Percentiles rank a stretch among this genome's conserved stretches.
phyloP scores from a whole-genome alignment of 177 flowering plant genomes.

The Vitis hybrid region DNA sequence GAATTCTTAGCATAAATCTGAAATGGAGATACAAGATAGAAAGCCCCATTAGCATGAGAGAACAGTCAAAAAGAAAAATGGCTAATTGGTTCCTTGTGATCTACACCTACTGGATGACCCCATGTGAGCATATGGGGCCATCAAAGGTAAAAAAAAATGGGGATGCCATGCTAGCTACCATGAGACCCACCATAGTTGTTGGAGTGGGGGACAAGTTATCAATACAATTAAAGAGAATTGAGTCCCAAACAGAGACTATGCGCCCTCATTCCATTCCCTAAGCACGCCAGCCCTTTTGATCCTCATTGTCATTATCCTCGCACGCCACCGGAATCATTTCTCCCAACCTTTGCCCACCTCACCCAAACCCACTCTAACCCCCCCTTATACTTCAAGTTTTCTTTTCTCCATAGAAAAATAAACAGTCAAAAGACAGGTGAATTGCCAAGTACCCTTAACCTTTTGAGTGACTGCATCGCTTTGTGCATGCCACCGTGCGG shows the following conservation, averaged over 20 bases:
- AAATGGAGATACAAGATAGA: too few species aligned
- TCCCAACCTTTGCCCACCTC: slow-evolving; percentile 12
- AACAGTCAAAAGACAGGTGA: too few species aligned
- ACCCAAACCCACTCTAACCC: background rate
- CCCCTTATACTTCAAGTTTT: background rate
- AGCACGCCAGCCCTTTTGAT: slow-evolving; percentile 30
- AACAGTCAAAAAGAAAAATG: background rate
- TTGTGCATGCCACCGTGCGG: too few species aligned
- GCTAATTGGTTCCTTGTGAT: background rate
- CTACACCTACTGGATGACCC: background rate
- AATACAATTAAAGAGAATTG: slow-evolving; percentile 14
- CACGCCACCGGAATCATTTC: slow-evolving; percentile 31
- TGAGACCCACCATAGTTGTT: slow-evolving; percentile 28
- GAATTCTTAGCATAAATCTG: too few species aligned
- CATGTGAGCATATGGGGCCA: background rate
- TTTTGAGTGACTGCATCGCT: too few species aligned
- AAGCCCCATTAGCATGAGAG: background rate
- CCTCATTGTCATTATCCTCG: slow-evolving; percentile 24
- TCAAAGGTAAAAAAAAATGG: background rate
- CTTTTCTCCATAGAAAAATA: too few species aligned
- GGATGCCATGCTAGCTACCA: slow-evolving; percentile 15
- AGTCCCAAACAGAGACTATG: background rate
- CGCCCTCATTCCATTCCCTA: slow-evolving; percentile 9
- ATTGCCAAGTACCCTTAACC: too few species aligned
- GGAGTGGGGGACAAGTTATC: slow-evolving; percentile 36